Conservation (phyloP, 2,329 filamentous ascomycete species). For the Boeremia exigua region DNA sequence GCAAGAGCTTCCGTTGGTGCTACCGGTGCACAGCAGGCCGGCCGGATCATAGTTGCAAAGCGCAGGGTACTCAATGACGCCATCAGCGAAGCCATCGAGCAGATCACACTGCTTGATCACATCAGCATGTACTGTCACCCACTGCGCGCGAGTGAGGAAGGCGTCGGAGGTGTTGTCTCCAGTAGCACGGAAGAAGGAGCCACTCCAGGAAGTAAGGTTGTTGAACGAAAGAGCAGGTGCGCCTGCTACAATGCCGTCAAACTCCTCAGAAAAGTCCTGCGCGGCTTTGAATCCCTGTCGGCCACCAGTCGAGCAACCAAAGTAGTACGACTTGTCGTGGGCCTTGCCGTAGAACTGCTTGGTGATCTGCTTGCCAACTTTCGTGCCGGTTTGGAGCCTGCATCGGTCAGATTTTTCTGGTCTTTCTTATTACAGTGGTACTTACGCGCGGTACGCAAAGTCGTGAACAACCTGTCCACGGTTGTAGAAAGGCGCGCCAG, state of each 20-base stretch:
- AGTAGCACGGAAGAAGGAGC: conserved; percentile 37
- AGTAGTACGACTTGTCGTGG: conserved; percentile 50
- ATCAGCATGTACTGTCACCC: conserved; percentile 50
- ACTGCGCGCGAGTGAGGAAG: conserved; percentile 50
- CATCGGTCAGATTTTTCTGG: not conserved
- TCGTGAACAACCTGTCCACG: conserved; percentile 56
- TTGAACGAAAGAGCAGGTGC: conserved; percentile 44
- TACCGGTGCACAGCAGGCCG: conserved; percentile 43
- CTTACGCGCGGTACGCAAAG: conserved; percentile 54
- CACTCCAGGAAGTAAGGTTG: conserved; percentile 44
- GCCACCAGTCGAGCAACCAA: conserved; percentile 48
- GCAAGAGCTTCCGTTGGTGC: conserved; percentile 48
- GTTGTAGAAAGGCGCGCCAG: conserved; percentile 55
- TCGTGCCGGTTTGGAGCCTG: conserved; percentile 41
- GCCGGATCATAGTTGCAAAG: conserved; percentile 54
- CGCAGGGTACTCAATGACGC: conserved; percentile 55
- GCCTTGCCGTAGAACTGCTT: conserved; percentile 49
- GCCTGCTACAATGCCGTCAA: conserved; percentile 47
- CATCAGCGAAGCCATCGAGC: conserved; percentile 57
- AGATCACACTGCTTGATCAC: conserved; percentile 58
- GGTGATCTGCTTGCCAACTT: conserved; percentile 50
- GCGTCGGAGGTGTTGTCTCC: conserved; percentile 38
- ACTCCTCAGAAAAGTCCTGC: conserved; percentile 45
- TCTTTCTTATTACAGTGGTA: not conserved
- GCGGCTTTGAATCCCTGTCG: conserved; percentile 46